Evolutionary conservation across 805 yeast species (phyloP).

Genomic region (Schizosaccharomyces cryophilus): DNA sequence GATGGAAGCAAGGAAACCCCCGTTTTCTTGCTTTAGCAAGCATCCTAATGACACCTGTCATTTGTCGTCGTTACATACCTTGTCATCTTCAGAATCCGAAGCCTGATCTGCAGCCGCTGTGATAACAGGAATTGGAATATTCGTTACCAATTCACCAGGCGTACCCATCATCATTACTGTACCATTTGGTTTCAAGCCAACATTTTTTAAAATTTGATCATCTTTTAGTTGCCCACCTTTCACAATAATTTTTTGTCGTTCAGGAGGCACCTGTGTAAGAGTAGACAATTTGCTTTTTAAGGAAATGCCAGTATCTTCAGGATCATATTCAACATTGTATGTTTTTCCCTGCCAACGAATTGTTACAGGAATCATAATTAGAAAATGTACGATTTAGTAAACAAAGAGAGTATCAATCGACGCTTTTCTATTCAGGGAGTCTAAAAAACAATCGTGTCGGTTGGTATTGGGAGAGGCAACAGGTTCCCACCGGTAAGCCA

Average conservation of each 20-base stretch:
- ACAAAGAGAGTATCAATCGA: not conserved
- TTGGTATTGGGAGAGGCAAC: too few species aligned
- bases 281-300: conserved; percentile 48
- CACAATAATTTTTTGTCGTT: conserved; percentile 69
- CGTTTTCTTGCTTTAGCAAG: too few species aligned
- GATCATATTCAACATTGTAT: conserved; percentile 31
- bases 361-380: not conserved
- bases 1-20: too few species aligned
- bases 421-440: too few species aligned
- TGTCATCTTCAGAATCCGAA: not conserved
- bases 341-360: conserved; percentile 23
- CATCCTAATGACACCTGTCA: too few species aligned
- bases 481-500: too few species aligned
- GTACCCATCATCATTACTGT: conserved; percentile 79
- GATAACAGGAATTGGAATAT: conserved; percentile 5
- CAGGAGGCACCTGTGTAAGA: conserved; percentile 60
- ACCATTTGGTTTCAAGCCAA: conserved; percentile 39
- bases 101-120: not conserved
- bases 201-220: conserved; percentile 27
- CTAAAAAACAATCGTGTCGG: too few species aligned
- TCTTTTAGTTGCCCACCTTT: conserved; percentile 74
- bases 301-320: conserved; percentile 29
- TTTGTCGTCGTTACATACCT: not conserved
- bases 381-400: not conserved
- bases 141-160: conserved; percentile 36